Conservation (phyloP, 306 rosid genomes). For the cucumber (Cucumis sativus) region DNA sequence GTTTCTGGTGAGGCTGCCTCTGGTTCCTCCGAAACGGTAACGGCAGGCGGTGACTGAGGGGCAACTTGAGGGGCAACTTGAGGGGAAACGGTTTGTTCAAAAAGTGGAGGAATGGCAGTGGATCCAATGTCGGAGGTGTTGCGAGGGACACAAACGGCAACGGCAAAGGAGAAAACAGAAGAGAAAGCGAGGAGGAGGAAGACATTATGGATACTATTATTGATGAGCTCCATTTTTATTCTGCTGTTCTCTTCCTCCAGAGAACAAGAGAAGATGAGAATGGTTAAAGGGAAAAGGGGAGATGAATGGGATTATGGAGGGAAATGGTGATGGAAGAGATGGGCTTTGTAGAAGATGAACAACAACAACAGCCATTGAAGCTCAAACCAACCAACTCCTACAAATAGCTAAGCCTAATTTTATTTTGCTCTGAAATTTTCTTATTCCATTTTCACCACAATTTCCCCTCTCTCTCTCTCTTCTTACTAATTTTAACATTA, state of each 20-base stretch:
- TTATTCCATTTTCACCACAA: neutral
- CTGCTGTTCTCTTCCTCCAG: neutral
- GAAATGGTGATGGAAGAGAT: neutral
- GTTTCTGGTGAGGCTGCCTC: neutral
- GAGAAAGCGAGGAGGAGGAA: neutral
- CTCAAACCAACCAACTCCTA: neutral
- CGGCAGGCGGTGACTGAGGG: neutral
- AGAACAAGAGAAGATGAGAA: slow-evolving; percentile 1
- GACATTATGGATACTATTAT: neutral
- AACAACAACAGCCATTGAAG: neutral
- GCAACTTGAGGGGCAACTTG: too few relatives aligned
- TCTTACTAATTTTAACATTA: neutral
- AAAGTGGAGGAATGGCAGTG: neutral
- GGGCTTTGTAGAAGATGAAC: neutral
- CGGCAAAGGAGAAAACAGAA: neutral
- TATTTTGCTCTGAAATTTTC: neutral
- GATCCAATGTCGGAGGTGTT: neutral
- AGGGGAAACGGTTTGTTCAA: neutral
- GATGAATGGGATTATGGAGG: neutral
- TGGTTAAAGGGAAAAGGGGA: neutral
- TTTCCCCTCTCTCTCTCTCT: neutral
- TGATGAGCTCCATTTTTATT: neutral
- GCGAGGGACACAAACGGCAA: slow-evolving; percentile 6
- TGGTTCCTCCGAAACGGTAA: too few relatives aligned
- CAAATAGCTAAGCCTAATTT: neutral